Percentiles rank a stretch among this genome's conserved stretches.
Evolutionary conservation across 352 stramenopile species (phyloP).

Genomic region (Pythium grandisporangium): DNA sequence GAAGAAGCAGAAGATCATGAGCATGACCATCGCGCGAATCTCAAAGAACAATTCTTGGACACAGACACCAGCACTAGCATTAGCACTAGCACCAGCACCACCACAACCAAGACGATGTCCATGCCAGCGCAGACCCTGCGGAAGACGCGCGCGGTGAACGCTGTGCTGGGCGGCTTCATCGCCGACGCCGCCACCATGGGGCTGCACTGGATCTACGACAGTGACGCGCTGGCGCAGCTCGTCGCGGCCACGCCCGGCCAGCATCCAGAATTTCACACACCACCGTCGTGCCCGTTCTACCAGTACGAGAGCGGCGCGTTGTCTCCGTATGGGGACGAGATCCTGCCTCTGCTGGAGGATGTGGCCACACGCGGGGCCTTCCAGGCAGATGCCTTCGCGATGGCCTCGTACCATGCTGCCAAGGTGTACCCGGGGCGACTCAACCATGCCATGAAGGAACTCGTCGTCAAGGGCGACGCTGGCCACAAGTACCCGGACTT

Average conservation of each 20-base stretch:
- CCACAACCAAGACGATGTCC: too few relatives aligned
- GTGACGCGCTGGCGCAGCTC: conserved; percentile 28
- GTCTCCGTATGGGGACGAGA: conserved; percentile 58
- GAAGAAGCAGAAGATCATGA: too few relatives aligned
- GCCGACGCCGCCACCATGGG: conserved; percentile 59
- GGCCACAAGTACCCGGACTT: conserved; percentile 45
- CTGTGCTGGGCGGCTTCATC: conserved; percentile 43
- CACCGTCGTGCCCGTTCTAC: conserved; percentile 58
- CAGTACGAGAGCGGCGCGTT: conserved; percentile 36
- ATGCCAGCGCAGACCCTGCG: conserved; percentile 15
- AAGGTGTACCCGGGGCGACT: conserved; percentile 49
- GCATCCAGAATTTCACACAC: conserved; percentile 41
- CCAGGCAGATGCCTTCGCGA: conserved; percentile 27
- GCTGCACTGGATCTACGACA: conserved; percentile 74
- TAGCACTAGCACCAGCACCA: too few relatives aligned
- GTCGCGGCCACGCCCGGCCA: conserved; percentile 13
- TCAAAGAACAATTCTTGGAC: too few relatives aligned
- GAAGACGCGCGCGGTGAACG: conserved; percentile 36
- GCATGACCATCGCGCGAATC: too few relatives aligned
- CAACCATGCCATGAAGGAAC: conserved; percentile 60
- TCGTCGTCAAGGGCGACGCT: conserved; percentile 54
- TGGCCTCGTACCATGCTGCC: conserved; percentile 35
- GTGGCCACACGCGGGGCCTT: conserved; percentile 34
- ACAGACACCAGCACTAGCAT: too few relatives aligned
- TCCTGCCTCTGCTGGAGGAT: conserved; percentile 48